Evolutionary conservation across 2,329 filamentous ascomycete genomes (phyloP).

Genomic region (Cladosporium phlei): DNA sequence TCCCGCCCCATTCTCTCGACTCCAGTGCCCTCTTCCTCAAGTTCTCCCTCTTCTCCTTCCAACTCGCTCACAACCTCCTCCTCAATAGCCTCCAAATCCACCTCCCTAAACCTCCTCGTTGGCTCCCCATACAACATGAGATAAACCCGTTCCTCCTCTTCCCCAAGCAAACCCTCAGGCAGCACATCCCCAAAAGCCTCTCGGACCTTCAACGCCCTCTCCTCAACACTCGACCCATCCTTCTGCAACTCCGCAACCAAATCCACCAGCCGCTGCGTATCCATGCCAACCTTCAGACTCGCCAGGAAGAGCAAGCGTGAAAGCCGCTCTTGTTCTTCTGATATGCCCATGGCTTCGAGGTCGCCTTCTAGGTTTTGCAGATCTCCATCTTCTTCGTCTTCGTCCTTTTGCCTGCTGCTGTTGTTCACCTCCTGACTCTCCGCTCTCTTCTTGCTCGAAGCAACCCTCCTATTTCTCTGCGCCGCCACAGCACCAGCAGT

Average conservation of each 20-base stretch:
- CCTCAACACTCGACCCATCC: conserved; percentile 7
- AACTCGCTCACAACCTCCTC: conserved; percentile 27
- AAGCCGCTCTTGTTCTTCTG: not conserved
- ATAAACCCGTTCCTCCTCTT: conserved; percentile 70
- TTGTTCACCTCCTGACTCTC: not conserved
- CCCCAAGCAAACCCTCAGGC: conserved; percentile 64
- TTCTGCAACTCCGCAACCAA: not conserved
- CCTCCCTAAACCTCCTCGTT: conserved; percentile 54
- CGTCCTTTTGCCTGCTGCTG: not conserved
- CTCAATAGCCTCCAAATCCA: conserved; percentile 29
- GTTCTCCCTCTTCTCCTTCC: conserved; percentile 43
- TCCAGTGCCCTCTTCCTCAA: conserved; percentile 45
- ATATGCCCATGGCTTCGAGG: not conserved
- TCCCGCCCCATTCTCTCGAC: conserved; percentile 53
- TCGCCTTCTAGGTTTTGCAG: not conserved
- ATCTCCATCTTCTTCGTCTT: not conserved
- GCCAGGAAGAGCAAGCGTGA: conserved; percentile 1
- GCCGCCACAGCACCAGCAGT: not conserved
- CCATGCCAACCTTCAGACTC: conserved; percentile 1
- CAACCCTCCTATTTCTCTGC: conserved; percentile 1
- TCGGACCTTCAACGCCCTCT: conserved; percentile 34
- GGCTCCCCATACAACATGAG: conserved; percentile 76
- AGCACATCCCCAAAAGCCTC: conserved; percentile 72
- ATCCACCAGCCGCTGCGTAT: conserved; percentile 6
- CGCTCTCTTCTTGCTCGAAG: not conserved